These are phyloP conservation scores for Ambrosiella beaveri DNA, from an alignment of 2,329 filamentous ascomycete species.

Conservation along the genomic window DNA sequence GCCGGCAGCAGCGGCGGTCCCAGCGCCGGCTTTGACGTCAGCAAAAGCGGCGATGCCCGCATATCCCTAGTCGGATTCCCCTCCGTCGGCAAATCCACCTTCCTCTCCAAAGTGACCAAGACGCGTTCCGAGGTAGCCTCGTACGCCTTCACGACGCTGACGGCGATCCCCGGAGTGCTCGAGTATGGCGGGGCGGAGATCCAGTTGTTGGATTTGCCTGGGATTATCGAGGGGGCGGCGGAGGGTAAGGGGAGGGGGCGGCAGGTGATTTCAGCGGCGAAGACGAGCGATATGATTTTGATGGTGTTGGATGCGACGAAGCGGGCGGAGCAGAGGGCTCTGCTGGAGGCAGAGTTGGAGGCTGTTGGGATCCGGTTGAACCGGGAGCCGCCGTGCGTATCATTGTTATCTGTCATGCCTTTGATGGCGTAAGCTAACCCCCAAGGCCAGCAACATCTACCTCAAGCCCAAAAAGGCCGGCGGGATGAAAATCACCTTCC, in stretches of 20 bases:
- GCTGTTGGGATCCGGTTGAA: slow-evolving; percentile 90
- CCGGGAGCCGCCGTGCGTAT: slow-evolving; percentile 63
- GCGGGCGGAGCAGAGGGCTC: slow-evolving; percentile 74
- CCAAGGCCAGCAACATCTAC: slow-evolving; percentile 67
- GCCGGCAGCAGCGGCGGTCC: slow-evolving; percentile 61
- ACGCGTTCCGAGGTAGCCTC: slow-evolving; percentile 91
- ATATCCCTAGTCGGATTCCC: slow-evolving; percentile 98
- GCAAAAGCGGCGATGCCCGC: slow-evolving; percentile 87
- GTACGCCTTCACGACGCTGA: slow-evolving; percentile 94
- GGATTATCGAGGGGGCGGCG: slow-evolving; percentile 92
- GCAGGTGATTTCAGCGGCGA: slow-evolving; percentile 93
- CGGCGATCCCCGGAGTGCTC: slow-evolving; percentile 89
- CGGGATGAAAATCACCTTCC: slow-evolving; percentile 97
- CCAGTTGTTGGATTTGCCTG: slow-evolving; percentile 89
- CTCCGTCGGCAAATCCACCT: slow-evolving; percentile 96
- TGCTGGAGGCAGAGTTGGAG: slow-evolving; percentile 84
- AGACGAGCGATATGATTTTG: slow-evolving; percentile 91
- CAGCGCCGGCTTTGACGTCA: slow-evolving; percentile 80
- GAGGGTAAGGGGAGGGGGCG: slow-evolving; percentile 91
- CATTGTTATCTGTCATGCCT: background rate
- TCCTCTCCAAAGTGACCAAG: slow-evolving; percentile 97
- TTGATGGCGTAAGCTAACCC: background rate
- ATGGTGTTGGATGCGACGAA: slow-evolving; percentile 98
- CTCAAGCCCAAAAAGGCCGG: slow-evolving; percentile 90
- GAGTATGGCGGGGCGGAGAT: slow-evolving; percentile 98